These are phyloP conservation scores for Chalciporus chontae DNA, from an alignment of 768 basidiomycete genomes.

Conservation along the genomic window DNA sequence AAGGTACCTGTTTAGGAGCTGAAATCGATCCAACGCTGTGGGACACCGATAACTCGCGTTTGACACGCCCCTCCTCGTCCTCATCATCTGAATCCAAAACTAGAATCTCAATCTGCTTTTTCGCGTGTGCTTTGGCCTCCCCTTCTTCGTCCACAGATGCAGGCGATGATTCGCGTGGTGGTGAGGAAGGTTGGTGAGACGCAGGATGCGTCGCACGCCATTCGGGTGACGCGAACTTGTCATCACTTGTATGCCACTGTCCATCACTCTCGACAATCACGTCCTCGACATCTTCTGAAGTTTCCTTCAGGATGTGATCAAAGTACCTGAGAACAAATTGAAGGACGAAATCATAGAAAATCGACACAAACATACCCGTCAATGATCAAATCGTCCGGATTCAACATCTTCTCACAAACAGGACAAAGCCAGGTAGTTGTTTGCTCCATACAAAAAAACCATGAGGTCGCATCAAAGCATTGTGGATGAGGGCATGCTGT, in stretches of 20 bases:
- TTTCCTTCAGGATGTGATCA: constrained; percentile 74
- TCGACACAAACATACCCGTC: constrained; percentile 65
- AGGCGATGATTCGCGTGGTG: constrained; percentile 28
- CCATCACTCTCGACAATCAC: constrained; percentile 93
- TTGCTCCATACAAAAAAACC: constrained; percentile 94
- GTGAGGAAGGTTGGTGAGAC: constrained; percentile 19
- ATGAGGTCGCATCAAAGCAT: constrained; percentile 93
- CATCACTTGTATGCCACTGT: constrained; percentile 92
- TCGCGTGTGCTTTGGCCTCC: constrained; percentile 40
- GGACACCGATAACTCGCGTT: constrained; percentile 71
- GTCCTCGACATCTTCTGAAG: constrained; percentile 80
- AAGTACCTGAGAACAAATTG: constrained; percentile 60
- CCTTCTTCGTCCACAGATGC: constrained; percentile 29
- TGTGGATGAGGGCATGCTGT: constrained; percentile 84
- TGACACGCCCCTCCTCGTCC: constrained; percentile 72
- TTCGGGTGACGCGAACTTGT: constrained; percentile 69
- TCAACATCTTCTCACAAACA: constrained; percentile 79
- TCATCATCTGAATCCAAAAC: constrained; percentile 75
- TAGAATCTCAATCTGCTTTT: constrained; percentile 55
- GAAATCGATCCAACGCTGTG: constrained; percentile 43
- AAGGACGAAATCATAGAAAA: background rate
- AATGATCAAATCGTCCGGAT: constrained; percentile 78
- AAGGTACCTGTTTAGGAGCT: constrained; percentile 26
- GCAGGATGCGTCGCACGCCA: constrained; percentile 64
- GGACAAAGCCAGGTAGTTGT: constrained; percentile 97